A percentile compares a stretch with the other conserved stretches of the same genome.
phyloP scores from a whole-genome alignment of 164 flowering plant species.

The Liquidambar formosana region DNA sequence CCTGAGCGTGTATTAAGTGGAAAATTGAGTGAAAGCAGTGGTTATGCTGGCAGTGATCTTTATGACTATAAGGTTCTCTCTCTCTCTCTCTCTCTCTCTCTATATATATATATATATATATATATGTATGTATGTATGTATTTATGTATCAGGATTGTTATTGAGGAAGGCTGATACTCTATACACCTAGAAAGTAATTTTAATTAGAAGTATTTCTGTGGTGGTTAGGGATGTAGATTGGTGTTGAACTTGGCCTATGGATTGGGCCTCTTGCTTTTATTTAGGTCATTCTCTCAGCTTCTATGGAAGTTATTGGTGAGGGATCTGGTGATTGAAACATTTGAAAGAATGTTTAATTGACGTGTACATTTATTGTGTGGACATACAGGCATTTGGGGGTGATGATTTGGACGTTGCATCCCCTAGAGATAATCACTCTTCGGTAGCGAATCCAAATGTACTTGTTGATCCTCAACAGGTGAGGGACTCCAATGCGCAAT shows the following conservation, averaged over 20 bases:
- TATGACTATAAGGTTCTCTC: slow-evolving; percentile 80
- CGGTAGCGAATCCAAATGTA: slow-evolving; percentile 35
- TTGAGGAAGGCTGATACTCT: too few relatives aligned
- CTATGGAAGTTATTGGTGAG: too few relatives aligned
- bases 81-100: slow-evolving; percentile 13
- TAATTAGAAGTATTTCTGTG: too few relatives aligned
- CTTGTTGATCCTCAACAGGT: slow-evolving; percentile 27
- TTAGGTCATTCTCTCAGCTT: too few relatives aligned
- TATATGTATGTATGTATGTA: too few relatives aligned
- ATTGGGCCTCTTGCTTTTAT: too few relatives aligned
- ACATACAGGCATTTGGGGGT: slow-evolving; percentile 55
- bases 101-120: background rate
- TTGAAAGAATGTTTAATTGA: background rate
- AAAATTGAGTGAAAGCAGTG: slow-evolving; percentile 90
- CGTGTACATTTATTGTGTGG: slow-evolving; percentile 6
- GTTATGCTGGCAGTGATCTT: slow-evolving; percentile 82
- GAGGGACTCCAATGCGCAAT: slow-evolving; percentile 32
- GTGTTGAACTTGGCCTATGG: too few relatives aligned
- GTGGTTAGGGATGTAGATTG: too few relatives aligned
- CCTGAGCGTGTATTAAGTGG: slow-evolving; percentile 79
- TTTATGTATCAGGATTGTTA: too few relatives aligned
- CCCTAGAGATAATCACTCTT: slow-evolving; percentile 33
- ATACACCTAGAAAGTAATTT: too few relatives aligned
- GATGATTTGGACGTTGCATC: slow-evolving; percentile 71
- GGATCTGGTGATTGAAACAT: too few relatives aligned